Base-by-base conservation (phyloP, 306 rosid species). In the Gillenia trifoliata region DNA sequence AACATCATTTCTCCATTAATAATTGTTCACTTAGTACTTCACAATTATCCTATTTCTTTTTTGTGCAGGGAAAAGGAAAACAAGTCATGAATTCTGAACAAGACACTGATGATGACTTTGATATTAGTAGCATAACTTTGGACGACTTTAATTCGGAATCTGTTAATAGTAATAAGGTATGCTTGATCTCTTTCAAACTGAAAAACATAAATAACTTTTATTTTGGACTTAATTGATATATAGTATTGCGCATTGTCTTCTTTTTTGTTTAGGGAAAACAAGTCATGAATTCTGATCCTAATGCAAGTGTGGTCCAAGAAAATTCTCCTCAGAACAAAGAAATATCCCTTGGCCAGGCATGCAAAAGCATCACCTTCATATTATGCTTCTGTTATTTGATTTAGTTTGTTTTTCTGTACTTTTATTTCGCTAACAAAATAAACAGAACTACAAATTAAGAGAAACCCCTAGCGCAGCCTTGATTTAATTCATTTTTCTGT, bases 271-370 rank as follows among this genome's bases (percentile, higher is more conserved):
- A 34, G 56, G 66, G 66, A 28, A 57, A 56, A 22, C 38, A 36
- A 56, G 66, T 17, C 28, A 2, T 15, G 33, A 57, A 41, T 57
- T 72, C 30, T 36, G 75, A 72, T 43, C 26, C 34, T 15, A 8
- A n/a, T 33, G 33, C 15, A 71, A 33, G 16, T 71, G 30, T 7
- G 65, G 19, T 36, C 45, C 66, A 36, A 72, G 75, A 38, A 29
- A 57, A 57, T 56, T 47, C 67, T 25, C 11, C 64, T 31, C 25
- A 56, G 55, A 61, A 55, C 54, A 25, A 57, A 57, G 75, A 72
- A 36, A 36, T 8, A 72, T 25, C 66, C 33, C 10, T 15, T 60
- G 40, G 19, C 66, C 75, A 72, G 75, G 75, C 23, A 55, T 31
- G 50, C 5, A 36, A 50, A 64, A 17, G 19, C 12, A n/a, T 34